phyloP scores from a whole-genome alignment of 129 eudicot species.

The Ambrosia artemisiifolia region DNA sequence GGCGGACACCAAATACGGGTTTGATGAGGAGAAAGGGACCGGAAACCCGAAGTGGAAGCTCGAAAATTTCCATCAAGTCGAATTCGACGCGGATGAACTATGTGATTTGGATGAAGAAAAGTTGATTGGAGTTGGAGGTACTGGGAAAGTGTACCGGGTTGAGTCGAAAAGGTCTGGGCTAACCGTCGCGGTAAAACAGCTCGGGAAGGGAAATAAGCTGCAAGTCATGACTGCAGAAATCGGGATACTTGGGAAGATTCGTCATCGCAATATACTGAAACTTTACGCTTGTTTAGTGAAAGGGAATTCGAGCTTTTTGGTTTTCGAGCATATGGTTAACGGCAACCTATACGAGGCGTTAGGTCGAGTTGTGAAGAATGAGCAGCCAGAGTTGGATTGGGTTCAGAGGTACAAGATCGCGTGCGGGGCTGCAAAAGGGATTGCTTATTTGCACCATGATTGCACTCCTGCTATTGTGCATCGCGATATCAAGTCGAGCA shows the following conservation, averaged over 20 bases:
- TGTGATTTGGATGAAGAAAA: constrained; percentile 60
- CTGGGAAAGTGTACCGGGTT: constrained; percentile 85
- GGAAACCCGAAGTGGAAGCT: constrained; percentile 58
- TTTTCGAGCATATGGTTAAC: constrained; percentile 85
- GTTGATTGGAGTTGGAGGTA: constrained; percentile 82
- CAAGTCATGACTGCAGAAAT: constrained; percentile 61
- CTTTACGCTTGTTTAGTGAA: constrained; percentile 66
- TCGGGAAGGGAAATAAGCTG: constrained; percentile 52
- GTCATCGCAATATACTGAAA: constrained; percentile 76
- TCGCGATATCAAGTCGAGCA: constrained; percentile 83
- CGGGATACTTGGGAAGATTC: constrained; percentile 73
- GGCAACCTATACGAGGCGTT: constrained; percentile 76
- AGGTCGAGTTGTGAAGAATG: constrained; percentile 52
- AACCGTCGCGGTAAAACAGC: constrained; percentile 84
- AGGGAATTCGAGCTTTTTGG: constrained; percentile 65
- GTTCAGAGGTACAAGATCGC: constrained; percentile 65
- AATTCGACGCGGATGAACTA: constrained; percentile 72
- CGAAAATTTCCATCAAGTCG: constrained; percentile 73
- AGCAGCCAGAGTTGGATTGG: constrained; percentile 72
- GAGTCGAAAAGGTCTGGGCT: constrained; percentile 64
- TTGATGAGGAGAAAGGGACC: constrained; percentile 31
- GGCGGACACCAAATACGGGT: constrained; percentile 16
- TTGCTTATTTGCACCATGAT: constrained; percentile 91
- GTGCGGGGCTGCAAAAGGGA: constrained; percentile 85
- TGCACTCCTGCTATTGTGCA: constrained; percentile 74